Base-by-base conservation (phyloP, 2,329 filamentous ascomycete species). In the Beauveria brongniartii region DNA sequence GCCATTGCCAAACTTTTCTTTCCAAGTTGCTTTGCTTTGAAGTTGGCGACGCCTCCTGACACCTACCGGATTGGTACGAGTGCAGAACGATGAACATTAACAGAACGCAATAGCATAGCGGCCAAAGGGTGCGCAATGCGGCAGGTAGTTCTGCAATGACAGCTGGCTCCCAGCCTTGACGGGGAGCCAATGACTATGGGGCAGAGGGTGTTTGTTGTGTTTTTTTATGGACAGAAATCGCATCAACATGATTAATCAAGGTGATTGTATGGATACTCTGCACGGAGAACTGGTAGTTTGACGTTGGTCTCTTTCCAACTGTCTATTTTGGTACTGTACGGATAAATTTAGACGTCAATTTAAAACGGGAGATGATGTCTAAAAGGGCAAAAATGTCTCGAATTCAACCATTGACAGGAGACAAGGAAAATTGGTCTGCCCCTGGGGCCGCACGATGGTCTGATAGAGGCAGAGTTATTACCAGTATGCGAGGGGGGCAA, bases 401-500 rank as follows among this genome's bases (percentile, higher is more conserved):
- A 8, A n/a, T 14, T 10, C 7, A 41, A n/a, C 28, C 48, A 37
- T 54, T n/a, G 12, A n/a, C 28, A 37, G 30, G 28, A 28, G 6
- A 22, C 9, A 16, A 46, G 48, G 6, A 22, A 46, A 10, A 24
- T 46, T 46, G 18, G n/a, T 18, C 24, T 30, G 47, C 24, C 47
- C 47, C 47, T 50, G 24, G 26, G 30, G 34, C 34, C 34, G 12
- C 34, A 37, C 34, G 34, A 37, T 30, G 14, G 26, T 9, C 24
- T 24, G 47, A 50, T 26, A 28, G 53, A 44, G 24, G 26, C 14
- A 37, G 37, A 18, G 53, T 30, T 55, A 44, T 47, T 56, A 16
- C 28, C 14, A 18, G n/a, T 16, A 48, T 58, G 55, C 43, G 55
- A 58, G 55, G 55, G 46, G 55, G 55, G 55, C 55, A 47, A 58